A percentile compares a stretch with the other conserved stretches of the same genome.
Evolutionary conservation across 257 asterid genomes (phyloP).

Genomic region (Solanum habrochaites): DNA sequence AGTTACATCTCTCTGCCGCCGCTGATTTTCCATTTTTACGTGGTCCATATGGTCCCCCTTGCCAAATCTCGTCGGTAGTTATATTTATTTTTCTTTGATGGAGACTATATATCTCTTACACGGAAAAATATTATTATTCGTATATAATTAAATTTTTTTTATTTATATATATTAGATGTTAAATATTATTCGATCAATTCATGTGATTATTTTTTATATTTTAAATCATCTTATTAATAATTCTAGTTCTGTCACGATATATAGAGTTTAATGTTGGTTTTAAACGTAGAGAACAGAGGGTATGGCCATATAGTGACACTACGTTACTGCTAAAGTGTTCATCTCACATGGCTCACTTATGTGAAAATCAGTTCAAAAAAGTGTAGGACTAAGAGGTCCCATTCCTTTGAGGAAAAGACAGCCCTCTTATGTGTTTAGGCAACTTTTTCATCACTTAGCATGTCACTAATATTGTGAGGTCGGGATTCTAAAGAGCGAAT

Average conservation of each 20-base stretch:
- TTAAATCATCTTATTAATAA: no score
- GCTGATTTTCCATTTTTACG: not conserved
- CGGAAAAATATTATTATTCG: no score
- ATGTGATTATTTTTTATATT: no score
- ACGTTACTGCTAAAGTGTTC: not conserved
- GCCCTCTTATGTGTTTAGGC: not conserved
- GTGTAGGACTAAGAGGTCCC: not conserved
- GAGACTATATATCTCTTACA: not conserved
- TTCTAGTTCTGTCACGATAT: rapidly evolving
- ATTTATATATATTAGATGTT: no score
- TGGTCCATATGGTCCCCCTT: not conserved
- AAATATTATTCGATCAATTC: rapidly evolving
- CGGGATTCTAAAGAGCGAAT: no score
- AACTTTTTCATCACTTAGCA: not conserved
- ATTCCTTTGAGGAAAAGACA: not conserved
- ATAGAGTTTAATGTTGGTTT: not conserved
- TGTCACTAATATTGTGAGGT: no score
- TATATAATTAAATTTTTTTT: no score
- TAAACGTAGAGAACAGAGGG: not conserved
- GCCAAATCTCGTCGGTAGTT: not conserved
- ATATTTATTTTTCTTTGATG: not conserved
- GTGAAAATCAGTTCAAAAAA: not conserved
- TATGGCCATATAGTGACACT: not conserved
- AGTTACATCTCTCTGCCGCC: not conserved
- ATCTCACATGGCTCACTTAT: not conserved